Conservation (phyloP, 2,329 filamentous ascomycete species). For the Colletotrichum destructivum region DNA sequence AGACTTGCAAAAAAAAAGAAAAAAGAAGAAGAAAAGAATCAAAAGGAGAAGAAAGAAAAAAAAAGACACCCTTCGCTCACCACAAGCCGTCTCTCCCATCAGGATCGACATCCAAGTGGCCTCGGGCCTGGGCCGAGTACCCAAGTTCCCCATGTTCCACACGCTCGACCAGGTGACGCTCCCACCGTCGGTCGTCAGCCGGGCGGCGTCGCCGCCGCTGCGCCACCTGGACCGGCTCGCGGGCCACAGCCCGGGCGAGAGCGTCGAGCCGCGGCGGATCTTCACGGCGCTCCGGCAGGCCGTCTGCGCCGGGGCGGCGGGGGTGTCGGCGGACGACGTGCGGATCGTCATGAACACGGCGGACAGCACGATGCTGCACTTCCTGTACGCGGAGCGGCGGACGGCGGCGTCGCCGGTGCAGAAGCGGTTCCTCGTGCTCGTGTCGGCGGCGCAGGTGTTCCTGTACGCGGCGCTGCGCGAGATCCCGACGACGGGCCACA, state of each 20-base stretch:
- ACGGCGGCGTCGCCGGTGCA: conserved; percentile 25
- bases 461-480: conserved; percentile 40
- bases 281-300: conserved; percentile 39
- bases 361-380: conserved; percentile 41
- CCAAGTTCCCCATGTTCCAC: conserved; percentile 42
- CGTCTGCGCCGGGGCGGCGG: conserved; percentile 27
- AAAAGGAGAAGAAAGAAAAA: too few species aligned
- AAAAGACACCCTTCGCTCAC: conserved; percentile 10
- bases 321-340: conserved; percentile 39
- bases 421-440: conserved; percentile 29
- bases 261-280: conserved; percentile 29
- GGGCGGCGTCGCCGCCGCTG: conserved; percentile 35
- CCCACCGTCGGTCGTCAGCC: conserved; percentile 23
- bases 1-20: not conserved
- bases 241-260: conserved; percentile 24
- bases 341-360: conserved; percentile 43
- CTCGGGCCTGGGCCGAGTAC: conserved; percentile 40
- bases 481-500: conserved; percentile 40
- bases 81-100: not conserved
- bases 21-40: too few species aligned
- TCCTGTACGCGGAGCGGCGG: conserved; percentile 32
- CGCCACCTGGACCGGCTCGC: conserved; percentile 33
- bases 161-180: conserved; percentile 42
- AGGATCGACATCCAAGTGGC: conserved; percentile 43
- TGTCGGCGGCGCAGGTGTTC: conserved; percentile 42